Percentiles rank a stretch among this genome's conserved stretches.
These are phyloP conservation scores for Fusarium devonianum DNA, from an alignment of 2,329 filamentous ascomycete genomes.

Conservation along the genomic window DNA sequence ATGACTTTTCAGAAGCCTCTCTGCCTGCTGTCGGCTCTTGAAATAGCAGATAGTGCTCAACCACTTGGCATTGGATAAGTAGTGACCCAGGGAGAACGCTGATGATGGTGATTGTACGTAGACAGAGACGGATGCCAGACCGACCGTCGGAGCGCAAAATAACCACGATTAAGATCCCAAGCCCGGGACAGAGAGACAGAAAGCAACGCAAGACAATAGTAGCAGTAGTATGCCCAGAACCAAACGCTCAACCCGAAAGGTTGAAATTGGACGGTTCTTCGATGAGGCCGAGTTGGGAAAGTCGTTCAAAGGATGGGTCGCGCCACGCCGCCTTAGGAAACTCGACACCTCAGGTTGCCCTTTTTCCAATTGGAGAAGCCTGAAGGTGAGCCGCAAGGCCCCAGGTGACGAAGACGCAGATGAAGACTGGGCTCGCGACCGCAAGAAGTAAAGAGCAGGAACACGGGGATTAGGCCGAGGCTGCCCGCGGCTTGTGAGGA, in stretches of 20 bases:
- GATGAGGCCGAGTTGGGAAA: constrained; percentile 19
- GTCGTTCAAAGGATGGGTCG: constrained; percentile 7
- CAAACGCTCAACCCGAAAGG: constrained; percentile 11
- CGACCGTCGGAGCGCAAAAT: no score
- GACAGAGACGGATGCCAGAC: constrained; percentile 3
- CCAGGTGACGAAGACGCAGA: not conserved
- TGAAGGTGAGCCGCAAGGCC: constrained; percentile 9
- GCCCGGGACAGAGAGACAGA: not conserved
- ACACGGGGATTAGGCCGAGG: constrained; percentile 12
- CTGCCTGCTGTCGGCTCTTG: not conserved
- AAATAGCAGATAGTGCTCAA: constrained; percentile 2
- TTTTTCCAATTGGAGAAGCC: constrained; percentile 19
- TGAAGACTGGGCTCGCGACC: not conserved
- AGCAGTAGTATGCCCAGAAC: constrained; percentile 14
- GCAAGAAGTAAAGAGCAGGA: constrained; percentile 3
- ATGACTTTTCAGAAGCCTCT: constrained; percentile 33
- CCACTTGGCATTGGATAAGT: constrained; percentile 35
- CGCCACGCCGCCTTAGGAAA: constrained; percentile 8
- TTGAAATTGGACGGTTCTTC: constrained; percentile 11
- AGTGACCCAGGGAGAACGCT: constrained; percentile 6
- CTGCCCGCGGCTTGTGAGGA: not conserved
- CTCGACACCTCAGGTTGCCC: constrained; percentile 34
- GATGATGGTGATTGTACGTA: constrained; percentile 6
- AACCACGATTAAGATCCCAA: no score
- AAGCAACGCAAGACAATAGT: not conserved